Evolutionary conservation across 495 filamentous ascomycete genomes (phyloP), one percentile per base, ranked within the genome.

Genomic region (Darksidea phi): DNA sequence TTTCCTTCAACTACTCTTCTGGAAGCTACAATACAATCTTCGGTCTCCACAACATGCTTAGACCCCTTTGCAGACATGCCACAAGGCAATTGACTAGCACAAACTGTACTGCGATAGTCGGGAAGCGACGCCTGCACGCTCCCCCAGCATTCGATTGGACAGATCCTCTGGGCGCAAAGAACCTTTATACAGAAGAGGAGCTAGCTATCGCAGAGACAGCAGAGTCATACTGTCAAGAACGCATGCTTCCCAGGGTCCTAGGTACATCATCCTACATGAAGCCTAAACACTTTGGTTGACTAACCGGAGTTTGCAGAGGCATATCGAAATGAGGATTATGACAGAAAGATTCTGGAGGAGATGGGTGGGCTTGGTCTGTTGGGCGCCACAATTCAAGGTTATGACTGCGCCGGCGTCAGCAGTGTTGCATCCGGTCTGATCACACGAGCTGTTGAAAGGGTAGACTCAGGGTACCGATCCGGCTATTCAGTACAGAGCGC

Each of bases 401-500:
- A 97, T 63, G 94, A 82, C 6, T 98, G 94, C 70, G 93, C 95
- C n/a, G 94, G 95, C 46, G 89, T 88, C 5, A 92, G 89, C 66
- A 91, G 85, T 52, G 91, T 98, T 32, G 91, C 95, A 0, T 88
- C 88, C 1, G 95, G 94, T 15, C 78, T 98, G 57, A 97, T 98
- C 74, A 96, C 90, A 20, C 86, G 94, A 70, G 94, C 94, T 63
- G 95, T 98, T 11, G 94, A 98, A 77, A 83, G 94, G 46, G 91
- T 98, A 38, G 94, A 98, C 71, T 92, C 88, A 48, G 94, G 94
- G 38, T 98, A 98, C 73, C 85, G 94, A 13, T 95, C 90, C 46
- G 92, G 89, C 54, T 96, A 96, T 88, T 95, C 89, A 15, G 94
- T 98, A 11, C 94, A 98, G 74, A 91, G 88, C 61, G 95, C 92